Base-by-base conservation (phyloP, 2,329 filamentous ascomycete genomes). In the Didymella pomorum region DNA sequence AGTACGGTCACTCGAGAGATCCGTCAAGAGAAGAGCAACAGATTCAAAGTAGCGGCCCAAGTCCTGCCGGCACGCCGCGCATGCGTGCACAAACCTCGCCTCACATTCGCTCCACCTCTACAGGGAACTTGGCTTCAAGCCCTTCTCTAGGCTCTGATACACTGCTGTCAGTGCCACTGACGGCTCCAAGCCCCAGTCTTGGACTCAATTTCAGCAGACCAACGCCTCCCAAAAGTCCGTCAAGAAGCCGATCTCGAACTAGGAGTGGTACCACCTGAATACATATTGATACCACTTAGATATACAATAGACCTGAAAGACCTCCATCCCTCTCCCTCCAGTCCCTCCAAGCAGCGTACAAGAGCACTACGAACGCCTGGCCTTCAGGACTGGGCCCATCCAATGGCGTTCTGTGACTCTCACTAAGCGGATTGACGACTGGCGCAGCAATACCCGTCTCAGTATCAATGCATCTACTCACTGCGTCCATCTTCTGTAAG, bases 311-410 rank as follows among this genome's bases (percentile, higher is more conserved):
- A 14, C 31, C 8, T 35, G 16, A 35, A n/a, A 35, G 3, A 2
- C 4, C 18, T 2, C 8, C 37, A 43, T 5, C 37, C 14, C 8
- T 31, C 37, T 51, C 52, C 29, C 61, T 61, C 65, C 74, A 79
- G 57, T 82, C 80, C 45, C 79, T 65, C 60, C 78, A 77, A 5
- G 80, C 80, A 25, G 79, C 71, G 51, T 77, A 76, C 65, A 82
- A 55, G 51, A 81, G 60, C 6, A 82, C 67, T 1, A 79, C 71
- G 62, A 82, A 82, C 37, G 73, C 77, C 66, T 39, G 35, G 9
- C 35, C 35, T 39, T 20, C 79, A 0, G 80, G 76, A 53, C 72
- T 78, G 8, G 75, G 67, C 0, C 62, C 69, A 5, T 62, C 63
- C 31, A 64, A 62, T 10, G 64, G 65, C 1, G 68, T 75, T 39